A percentile compares a stretch with the other conserved stretches of the same genome.
Conservation (phyloP, 2,329 filamentous ascomycete genomes). For the Alternaria postmessia region DNA sequence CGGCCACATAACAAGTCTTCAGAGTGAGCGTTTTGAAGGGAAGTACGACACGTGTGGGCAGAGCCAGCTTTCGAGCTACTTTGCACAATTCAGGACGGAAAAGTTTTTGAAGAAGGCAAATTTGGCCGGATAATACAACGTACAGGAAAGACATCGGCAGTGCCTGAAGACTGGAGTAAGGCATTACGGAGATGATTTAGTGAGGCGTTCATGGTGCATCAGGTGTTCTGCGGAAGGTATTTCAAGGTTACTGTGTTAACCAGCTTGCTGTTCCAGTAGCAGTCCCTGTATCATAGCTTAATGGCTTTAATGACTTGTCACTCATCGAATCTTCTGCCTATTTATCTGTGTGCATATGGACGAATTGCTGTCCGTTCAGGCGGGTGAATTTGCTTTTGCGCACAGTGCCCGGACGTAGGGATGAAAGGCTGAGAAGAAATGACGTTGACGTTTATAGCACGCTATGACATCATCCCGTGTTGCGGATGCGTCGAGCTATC, state of each 20-base stretch:
- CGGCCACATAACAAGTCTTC: not conserved
- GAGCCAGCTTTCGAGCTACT: not conserved
- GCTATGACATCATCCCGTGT: not conserved
- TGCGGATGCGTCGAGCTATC: not conserved
- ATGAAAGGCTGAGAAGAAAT: not conserved
- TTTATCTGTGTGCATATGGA: not conserved
- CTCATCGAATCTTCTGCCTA: not conserved
- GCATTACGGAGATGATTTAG: not conserved
- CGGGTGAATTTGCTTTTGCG: fast-evolving
- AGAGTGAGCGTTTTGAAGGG: not conserved
- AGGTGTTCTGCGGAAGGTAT: not conserved
- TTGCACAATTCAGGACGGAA: not conserved
- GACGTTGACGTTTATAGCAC: not conserved
- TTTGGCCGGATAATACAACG: not conserved
- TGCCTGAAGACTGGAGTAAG: not conserved
- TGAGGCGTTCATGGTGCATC: not conserved
- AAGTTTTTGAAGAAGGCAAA: not conserved
- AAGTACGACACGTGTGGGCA: not conserved
- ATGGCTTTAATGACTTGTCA: not conserved
- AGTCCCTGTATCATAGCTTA: not conserved
- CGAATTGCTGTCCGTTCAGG: not conserved
- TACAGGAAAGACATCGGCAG: not conserved
- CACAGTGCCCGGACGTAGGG: too few species aligned
- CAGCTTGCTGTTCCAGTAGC: not conserved
- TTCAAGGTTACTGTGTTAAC: not conserved